Evolutionary conservation across 2,329 filamentous ascomycete genomes (phyloP).

Genomic region (Penicillium sp.): DNA sequence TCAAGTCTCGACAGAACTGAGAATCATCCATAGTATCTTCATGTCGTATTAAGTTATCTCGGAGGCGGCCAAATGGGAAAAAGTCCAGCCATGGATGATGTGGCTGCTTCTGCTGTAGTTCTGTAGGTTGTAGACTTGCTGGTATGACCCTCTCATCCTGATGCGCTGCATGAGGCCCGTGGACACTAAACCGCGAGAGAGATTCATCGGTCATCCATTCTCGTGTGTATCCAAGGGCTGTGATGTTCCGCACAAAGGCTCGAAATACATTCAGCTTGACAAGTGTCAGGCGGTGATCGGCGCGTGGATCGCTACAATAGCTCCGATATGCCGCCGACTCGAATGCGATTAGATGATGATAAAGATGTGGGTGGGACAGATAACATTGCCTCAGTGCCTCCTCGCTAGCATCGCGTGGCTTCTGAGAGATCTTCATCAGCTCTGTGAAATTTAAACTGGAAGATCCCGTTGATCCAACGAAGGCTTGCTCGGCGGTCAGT

Average conservation of each 20-base stretch:
- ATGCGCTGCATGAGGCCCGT: neutral
- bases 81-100: conserved; percentile 12
- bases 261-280: neutral
- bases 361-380: too few relatives aligned
- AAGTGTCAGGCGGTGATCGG: neutral
- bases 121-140: neutral
- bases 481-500: too few relatives aligned
- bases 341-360: neutral
- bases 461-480: too few relatives aligned
- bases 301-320: neutral
- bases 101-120: neutral
- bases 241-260: conserved; percentile 1
- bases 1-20: conserved; percentile 1
- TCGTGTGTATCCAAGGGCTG: neutral
- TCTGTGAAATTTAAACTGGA: too few relatives aligned
- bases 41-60: conserved; percentile 2
- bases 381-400: too few relatives aligned
- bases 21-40: conserved; percentile 3
- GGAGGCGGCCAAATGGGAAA: conserved; percentile 4
- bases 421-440: too few relatives aligned
- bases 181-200: neutral
- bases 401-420: too few relatives aligned
- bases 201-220: conserved; percentile 3
- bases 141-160: neutral
- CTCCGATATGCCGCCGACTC: neutral